Evolutionary conservation across 1,139 yeast species (phyloP), one percentile per base, ranked within the genome.

Genomic region (Zygosaccharomyces pseudobailii): DNA sequence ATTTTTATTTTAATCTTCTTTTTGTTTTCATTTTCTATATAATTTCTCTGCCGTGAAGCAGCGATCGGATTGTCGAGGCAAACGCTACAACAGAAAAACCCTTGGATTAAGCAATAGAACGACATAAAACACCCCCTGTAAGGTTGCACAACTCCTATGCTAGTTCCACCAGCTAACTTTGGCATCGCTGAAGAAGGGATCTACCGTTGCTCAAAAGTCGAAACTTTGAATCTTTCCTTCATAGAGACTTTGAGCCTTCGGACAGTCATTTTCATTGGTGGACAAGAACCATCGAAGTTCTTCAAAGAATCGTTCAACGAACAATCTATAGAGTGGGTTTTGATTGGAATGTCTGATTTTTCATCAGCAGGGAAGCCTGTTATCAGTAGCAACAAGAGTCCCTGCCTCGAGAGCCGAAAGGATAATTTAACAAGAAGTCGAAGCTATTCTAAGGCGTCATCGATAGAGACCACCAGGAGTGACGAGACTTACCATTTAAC

Each of bases 101-200:
- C 33, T 30, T n/a, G 19, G 5, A 4, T 30, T 30, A n/a, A 30
- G 19, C 19, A 30, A 30, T 30, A 6, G 13, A 9, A 30, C 19
- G 19, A 4, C 5, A 30, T 6, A 30, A 30, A 30, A 7, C 27
- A 7, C 13, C 8, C 2, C 33, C 13, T 1, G 2, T n/a, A 3
- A n/a, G 19, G 33, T n/a, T 4, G 6, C 19, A n/a, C 3, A 30
- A 10, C 19, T 30, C 6, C 33, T n/a, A 84, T 85, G 92, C 69
- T 84, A 40, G 86, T 85, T 0, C 88, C 90, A 3, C 92, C 94
- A 4, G 87, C 84, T 39, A 83, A 82, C 64, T 85, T 82, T 67
- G 90, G 90, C 0, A 71, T 84, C 25, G 92, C 84, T 8, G 92
- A 85, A 62, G 79, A 79, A 30, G 90, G 90, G 0, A 70, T 85